Conservation (phyloP, 163 green algal species). For the Prototheca cutis region DNA sequence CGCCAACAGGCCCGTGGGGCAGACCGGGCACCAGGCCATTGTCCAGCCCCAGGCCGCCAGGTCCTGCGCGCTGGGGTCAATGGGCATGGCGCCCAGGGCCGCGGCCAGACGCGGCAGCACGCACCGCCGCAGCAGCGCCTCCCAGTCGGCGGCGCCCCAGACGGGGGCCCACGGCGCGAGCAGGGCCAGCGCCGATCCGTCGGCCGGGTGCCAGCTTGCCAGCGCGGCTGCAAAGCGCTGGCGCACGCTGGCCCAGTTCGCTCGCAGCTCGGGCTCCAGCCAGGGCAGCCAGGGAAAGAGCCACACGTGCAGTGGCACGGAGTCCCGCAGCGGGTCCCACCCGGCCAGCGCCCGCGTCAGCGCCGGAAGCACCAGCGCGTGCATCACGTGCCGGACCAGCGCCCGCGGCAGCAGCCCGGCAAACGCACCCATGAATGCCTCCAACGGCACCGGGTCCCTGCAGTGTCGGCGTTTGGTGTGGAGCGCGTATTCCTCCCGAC, state of each 20-base stretch:
- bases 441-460: slow-evolving; percentile 60
- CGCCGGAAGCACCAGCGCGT: slow-evolving; percentile 73
- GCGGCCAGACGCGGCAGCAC: slow-evolving; percentile 83
- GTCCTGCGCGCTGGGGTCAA: slow-evolving; percentile 63
- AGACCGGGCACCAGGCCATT: slow-evolving; percentile 60
- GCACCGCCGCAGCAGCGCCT: slow-evolving; percentile 48
- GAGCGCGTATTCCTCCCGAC: too few relatives aligned
- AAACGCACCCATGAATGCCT: slow-evolving; percentile 70
- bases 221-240: slow-evolving; percentile 48
- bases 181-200: slow-evolving; percentile 61
- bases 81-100: slow-evolving; percentile 50
- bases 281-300: slow-evolving; percentile 91
- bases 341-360: slow-evolving; percentile 55
- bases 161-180: slow-evolving; percentile 84
- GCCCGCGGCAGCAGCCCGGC: slow-evolving; percentile 48
- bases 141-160: slow-evolving; percentile 74
- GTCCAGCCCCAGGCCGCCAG: slow-evolving; percentile 52
- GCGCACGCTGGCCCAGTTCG: slow-evolving; percentile 79
- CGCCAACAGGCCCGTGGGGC: slow-evolving; percentile 48
- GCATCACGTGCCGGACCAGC: slow-evolving; percentile 45
- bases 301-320: slow-evolving; percentile 83
- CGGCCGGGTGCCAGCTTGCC: slow-evolving; percentile 72
- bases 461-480: too few relatives aligned
- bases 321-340: slow-evolving; percentile 80
- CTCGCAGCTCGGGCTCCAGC: slow-evolving; percentile 52